Conservation (phyloP, 2,329 filamentous ascomycete species). For the Claviceps spartinae region DNA sequence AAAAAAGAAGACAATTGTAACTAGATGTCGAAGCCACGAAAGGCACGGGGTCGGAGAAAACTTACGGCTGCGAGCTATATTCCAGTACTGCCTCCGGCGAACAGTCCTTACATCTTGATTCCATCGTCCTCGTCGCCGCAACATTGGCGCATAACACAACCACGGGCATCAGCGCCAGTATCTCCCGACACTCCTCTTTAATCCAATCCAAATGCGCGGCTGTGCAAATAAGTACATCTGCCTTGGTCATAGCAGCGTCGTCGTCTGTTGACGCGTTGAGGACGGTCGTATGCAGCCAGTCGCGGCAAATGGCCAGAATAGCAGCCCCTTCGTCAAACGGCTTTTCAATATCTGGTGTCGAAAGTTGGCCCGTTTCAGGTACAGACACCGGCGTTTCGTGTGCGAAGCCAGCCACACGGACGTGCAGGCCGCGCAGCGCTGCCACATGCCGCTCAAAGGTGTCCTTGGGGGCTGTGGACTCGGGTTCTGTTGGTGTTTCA, state of each 20-base stretch:
- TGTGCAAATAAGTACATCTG: slow-evolving; percentile 15
- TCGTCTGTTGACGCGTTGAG: slow-evolving; percentile 6
- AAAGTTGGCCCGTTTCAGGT: neutral
- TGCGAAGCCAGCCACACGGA: slow-evolving; percentile 14
- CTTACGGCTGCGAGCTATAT: slow-evolving; percentile 25
- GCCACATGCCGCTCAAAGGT: slow-evolving; percentile 15
- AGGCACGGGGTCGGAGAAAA: neutral
- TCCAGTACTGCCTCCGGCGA: slow-evolving; percentile 13
- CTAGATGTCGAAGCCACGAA: too few relatives aligned
- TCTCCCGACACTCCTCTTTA: neutral
- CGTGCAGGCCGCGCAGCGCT: slow-evolving; percentile 18
- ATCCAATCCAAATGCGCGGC: neutral
- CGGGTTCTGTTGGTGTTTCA: neutral
- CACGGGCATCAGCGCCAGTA: slow-evolving; percentile 8
- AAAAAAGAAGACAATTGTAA: neutral
- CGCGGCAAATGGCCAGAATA: slow-evolving; percentile 15
- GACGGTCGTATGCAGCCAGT: slow-evolving; percentile 21
- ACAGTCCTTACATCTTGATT: neutral
- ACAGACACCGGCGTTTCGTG: neutral
- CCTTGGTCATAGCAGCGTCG: slow-evolving; percentile 4
- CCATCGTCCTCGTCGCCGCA: slow-evolving; percentile 11
- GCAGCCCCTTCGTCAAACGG: slow-evolving; percentile 1
- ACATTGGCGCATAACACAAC: slow-evolving; percentile 22
- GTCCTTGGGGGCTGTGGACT: neutral
- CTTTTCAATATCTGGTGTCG: neutral